phyloP scores from a whole-genome alignment of 169 alveolate species.

The Perkinsus marinus region DNA sequence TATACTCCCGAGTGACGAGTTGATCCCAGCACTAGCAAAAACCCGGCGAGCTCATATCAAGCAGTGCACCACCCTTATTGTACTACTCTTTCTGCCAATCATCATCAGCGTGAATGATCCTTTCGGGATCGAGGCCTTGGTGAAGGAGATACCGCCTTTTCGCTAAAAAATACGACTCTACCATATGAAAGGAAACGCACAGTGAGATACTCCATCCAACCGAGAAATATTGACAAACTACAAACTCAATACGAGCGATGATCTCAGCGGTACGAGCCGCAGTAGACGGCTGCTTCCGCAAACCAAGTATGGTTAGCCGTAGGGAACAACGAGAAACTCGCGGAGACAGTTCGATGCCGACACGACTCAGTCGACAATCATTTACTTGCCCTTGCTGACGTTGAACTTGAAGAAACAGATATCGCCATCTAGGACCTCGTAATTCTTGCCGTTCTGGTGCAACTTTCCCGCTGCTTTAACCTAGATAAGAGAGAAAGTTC shows the following conservation, averaged over 20 bases:
- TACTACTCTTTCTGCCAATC: background rate
- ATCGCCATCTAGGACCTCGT: slow-evolving; percentile 93
- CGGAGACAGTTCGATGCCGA: background rate
- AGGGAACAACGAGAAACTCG: background rate
- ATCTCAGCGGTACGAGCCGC: background rate
- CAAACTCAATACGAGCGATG: background rate
- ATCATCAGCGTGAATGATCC: background rate
- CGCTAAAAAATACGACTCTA: background rate
- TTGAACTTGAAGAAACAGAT: slow-evolving; percentile 91
- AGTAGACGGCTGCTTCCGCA: background rate
- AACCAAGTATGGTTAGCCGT: background rate
- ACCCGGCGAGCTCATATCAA: too few relatives aligned
- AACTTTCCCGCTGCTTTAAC: slow-evolving; percentile 43
- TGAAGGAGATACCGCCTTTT: background rate
- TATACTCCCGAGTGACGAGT: too few relatives aligned
- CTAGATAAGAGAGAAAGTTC: slow-evolving; percentile 47
- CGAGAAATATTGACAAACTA: background rate
- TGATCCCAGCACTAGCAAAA: too few relatives aligned
- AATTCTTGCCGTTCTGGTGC: slow-evolving; percentile 82
- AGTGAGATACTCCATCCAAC: too few relatives aligned
- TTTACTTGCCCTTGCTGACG: slow-evolving; percentile 74
- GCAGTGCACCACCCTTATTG: too few relatives aligned
- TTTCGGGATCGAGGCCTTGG: background rate
- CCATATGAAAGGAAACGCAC: background rate
- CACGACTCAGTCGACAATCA: background rate